Percentiles rank a stretch among this genome's conserved stretches.
These are phyloP conservation scores for Fistulifera pelliculosa DNA, from an alignment of 108 stramenopile species.

Conservation along the genomic window DNA sequence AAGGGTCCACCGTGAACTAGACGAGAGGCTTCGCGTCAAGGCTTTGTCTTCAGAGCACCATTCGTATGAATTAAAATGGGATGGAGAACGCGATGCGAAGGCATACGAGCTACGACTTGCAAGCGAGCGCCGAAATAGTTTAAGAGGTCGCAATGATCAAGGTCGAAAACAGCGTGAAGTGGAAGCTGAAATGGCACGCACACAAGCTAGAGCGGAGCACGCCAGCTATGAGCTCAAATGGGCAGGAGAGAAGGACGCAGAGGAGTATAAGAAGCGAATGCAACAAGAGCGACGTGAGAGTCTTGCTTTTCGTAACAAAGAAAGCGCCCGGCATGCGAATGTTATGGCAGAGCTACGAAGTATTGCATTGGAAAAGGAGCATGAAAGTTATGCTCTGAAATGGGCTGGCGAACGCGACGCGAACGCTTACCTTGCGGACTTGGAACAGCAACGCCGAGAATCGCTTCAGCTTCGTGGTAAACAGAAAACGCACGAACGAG, in stretches of 20 bases:
- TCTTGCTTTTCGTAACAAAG: conserved; percentile 53
- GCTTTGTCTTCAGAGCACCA: conserved; percentile 20
- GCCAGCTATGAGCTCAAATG: conserved; percentile 61
- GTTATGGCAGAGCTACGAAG: conserved; percentile 64
- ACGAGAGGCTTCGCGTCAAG: conserved; percentile 32
- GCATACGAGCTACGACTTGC: conserved; percentile 28
- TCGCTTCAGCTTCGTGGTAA: conserved; percentile 55
- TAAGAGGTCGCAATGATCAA: conserved; percentile 30
- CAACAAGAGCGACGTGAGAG: conserved; percentile 51
- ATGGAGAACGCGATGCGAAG: conserved; percentile 37
- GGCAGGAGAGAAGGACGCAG: conserved; percentile 63
- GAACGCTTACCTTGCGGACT: conserved; percentile 42
- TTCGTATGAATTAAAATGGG: conserved; percentile 38
- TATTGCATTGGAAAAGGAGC: conserved; percentile 60
- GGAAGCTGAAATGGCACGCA: conserved; percentile 21
- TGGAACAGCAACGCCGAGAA: conserved; percentile 55
- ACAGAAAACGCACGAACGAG: conserved; percentile 41
- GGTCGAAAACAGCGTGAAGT: conserved; percentile 13
- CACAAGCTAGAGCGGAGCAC: conserved; percentile 34
- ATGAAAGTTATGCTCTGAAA: conserved; percentile 68
- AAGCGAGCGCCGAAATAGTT: conserved; percentile 26
- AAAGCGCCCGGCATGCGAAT: conserved; percentile 43
- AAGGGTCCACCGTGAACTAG: conserved; percentile 9
- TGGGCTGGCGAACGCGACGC: conserved; percentile 75
- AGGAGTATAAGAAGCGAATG: conserved; percentile 43